These are phyloP conservation scores for Oemleria cerasiformis DNA, from an alignment of 306 rosid species.

Conservation along the genomic window DNA sequence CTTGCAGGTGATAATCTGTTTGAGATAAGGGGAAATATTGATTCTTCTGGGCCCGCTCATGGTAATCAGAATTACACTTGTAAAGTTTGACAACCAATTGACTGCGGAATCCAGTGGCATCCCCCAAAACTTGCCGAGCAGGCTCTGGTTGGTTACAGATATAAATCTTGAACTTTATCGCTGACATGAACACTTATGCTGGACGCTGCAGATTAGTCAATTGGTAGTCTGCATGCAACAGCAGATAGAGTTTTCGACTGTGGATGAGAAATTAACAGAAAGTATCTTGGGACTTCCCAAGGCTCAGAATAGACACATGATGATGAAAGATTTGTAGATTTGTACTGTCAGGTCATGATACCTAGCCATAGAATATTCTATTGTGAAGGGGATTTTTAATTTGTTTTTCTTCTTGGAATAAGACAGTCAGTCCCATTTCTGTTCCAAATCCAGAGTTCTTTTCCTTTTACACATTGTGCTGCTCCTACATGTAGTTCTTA, in stretches of 20 bases:
- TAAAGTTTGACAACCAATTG: slow-evolving; percentile 45
- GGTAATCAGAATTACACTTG: slow-evolving; percentile 39
- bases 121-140: slow-evolving; percentile 44
- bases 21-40: slow-evolving; percentile 43
- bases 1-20: slow-evolving; percentile 50
- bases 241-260: slow-evolving; percentile 32
- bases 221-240: slow-evolving; percentile 37
- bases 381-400: slow-evolving; percentile 31
- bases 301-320: slow-evolving; percentile 24
- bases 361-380: slow-evolving; percentile 49
- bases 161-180: slow-evolving; percentile 42
- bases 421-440: slow-evolving; percentile 27
- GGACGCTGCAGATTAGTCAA: slow-evolving; percentile 35
- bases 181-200: slow-evolving; percentile 41
- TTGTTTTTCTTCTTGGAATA: slow-evolving; percentile 32
- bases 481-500: neutral
- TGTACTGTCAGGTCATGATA: slow-evolving; percentile 42
- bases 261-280: slow-evolving; percentile 28
- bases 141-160: slow-evolving; percentile 26
- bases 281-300: slow-evolving; percentile 30
- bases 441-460: slow-evolving; percentile 13
- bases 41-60: slow-evolving; percentile 48
- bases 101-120: slow-evolving; percentile 38
- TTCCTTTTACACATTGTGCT: neutral
- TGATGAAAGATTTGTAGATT: slow-evolving; percentile 65